Evolutionary conservation across 2,329 filamentous ascomycete species (phyloP).

Genomic region (Podosphaera leucotricha): DNA sequence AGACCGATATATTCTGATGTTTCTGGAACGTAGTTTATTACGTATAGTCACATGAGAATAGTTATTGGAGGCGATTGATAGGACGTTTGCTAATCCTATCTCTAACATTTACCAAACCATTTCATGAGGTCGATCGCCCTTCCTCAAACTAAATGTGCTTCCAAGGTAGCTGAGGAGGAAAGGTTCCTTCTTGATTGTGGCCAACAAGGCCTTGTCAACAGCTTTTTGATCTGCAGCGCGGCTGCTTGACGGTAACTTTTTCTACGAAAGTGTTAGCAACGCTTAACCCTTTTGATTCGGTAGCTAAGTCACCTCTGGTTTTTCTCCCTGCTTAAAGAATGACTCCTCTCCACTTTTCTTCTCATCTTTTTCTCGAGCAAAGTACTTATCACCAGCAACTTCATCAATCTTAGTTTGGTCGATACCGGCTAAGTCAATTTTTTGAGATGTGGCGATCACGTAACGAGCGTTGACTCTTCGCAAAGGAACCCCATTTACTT

Average conservation of each 20-base stretch:
- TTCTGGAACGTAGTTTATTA: too few relatives aligned
- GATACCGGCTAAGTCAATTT: constrained; percentile 63
- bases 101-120: constrained; percentile 72
- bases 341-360: constrained; percentile 95
- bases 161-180: constrained; percentile 82
- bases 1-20: too few relatives aligned
- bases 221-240: constrained; percentile 96
- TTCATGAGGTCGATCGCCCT: constrained; percentile 98
- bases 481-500: constrained; percentile 98
- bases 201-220: constrained; percentile 86
- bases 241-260: constrained; percentile 85
- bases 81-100: background rate
- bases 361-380: constrained; percentile 80
- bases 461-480: constrained; percentile 84
- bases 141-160: constrained; percentile 94
- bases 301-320: constrained; percentile 56
- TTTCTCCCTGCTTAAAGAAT: constrained; percentile 99
- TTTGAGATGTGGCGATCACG: constrained; percentile 75
- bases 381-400: constrained; percentile 59
- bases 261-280: constrained; percentile 30
- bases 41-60: too few relatives aligned
- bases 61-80: too few relatives aligned
- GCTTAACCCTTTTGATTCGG: background rate
- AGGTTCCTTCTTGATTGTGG: constrained; percentile 96
- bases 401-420: constrained; percentile 78